phyloP scores from a whole-genome alignment of 108 stramenopile species.

The Cyclotella atomus region DNA sequence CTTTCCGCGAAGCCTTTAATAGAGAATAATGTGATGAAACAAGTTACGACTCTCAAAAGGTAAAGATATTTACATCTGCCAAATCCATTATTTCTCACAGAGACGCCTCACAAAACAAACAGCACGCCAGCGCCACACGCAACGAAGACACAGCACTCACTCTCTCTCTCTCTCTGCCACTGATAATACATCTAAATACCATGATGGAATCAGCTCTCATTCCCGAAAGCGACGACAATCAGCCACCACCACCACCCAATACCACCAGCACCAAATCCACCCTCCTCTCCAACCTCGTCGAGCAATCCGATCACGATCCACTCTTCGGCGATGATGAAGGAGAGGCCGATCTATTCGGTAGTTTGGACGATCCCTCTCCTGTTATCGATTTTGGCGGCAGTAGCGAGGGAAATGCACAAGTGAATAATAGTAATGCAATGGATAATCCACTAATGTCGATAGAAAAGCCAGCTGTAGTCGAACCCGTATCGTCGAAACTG shows the following conservation, averaged over 20 bases:
- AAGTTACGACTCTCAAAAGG: too few relatives aligned
- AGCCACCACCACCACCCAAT: too few relatives aligned
- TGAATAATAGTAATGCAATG: neutral
- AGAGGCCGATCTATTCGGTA: slow-evolving; percentile 19
- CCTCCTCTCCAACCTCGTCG: slow-evolving; percentile 9
- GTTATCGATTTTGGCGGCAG: neutral
- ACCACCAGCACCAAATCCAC: slow-evolving; percentile 7
- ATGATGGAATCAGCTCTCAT: slow-evolving; percentile 33
- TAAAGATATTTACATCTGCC: too few relatives aligned
- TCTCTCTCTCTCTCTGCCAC: too few relatives aligned
- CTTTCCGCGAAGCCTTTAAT: too few relatives aligned
- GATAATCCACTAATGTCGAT: neutral
- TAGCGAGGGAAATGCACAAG: neutral
- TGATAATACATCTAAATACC: too few relatives aligned
- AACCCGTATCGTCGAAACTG: neutral
- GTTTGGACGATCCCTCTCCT: neutral
- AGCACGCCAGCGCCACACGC: too few relatives aligned
- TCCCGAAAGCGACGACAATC: slow-evolving; percentile 3
- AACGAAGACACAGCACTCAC: too few relatives aligned
- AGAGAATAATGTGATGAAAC: too few relatives aligned
- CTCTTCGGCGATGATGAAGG: slow-evolving; percentile 2
- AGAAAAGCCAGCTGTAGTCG: neutral
- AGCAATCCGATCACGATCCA: neutral
- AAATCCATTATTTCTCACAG: too few relatives aligned
- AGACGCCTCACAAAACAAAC: too few relatives aligned